Conservation (phyloP, 306 rosid species). For the Begonia fuchsioides region DNA sequence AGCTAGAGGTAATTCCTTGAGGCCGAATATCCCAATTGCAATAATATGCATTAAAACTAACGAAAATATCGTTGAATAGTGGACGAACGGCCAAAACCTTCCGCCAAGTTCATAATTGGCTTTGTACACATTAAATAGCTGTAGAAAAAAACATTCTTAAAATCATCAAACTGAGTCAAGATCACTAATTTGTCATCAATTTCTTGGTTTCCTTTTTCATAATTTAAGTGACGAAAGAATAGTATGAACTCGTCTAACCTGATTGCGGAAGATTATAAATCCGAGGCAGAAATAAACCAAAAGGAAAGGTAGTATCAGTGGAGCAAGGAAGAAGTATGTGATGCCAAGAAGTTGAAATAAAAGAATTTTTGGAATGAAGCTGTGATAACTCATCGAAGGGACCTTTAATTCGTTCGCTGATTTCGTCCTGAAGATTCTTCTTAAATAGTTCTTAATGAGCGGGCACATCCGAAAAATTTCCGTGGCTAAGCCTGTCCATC, state of each 20-base stretch:
- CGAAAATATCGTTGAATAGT: constrained; percentile 51
- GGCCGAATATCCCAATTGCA: constrained; percentile 67
- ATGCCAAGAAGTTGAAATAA: constrained; percentile 47
- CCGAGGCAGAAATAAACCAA: constrained; percentile 55
- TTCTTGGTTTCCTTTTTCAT: too few relatives aligned
- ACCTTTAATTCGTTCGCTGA: constrained; percentile 27
- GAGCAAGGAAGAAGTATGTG: constrained; percentile 59
- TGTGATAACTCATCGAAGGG: constrained; percentile 51
- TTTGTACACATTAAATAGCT: constrained; percentile 61
- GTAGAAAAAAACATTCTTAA: constrained; percentile 10
- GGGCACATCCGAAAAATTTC: constrained; percentile 42
- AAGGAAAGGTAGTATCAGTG: constrained; percentile 70
- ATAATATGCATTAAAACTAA: constrained; percentile 71
- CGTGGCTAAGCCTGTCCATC: constrained; percentile 56
- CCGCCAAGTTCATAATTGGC: constrained; percentile 61
- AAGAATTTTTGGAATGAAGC: constrained; percentile 48
- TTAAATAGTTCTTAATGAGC: constrained; percentile 26
- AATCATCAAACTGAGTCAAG: constrained; percentile 1
- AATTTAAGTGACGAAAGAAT: too few relatives aligned
- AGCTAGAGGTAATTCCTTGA: constrained; percentile 55
- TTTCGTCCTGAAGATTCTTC: constrained; percentile 20
- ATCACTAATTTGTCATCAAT: too few relatives aligned
- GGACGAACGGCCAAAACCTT: constrained; percentile 63
- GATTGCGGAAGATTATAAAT: constrained; percentile 57
- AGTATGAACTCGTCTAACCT: constrained; percentile 28